Base-by-base conservation (phyloP, 495 filamentous ascomycete species). In the Penicillium verhagenii region DNA sequence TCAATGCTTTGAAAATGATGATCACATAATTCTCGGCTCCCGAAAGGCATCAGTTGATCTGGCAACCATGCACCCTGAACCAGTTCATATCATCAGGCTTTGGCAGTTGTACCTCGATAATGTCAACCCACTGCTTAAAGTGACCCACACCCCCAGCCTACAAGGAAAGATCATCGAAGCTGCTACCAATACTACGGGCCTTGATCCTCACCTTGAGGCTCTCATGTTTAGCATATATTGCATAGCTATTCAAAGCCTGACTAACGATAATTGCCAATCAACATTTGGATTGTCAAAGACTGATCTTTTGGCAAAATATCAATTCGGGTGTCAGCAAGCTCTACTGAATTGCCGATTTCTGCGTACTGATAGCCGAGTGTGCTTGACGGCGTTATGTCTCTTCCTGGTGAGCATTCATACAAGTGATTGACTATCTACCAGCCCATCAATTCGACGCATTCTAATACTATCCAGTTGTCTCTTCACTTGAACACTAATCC, bases 211-310 rank as follows among this genome's bases (percentile, higher is more conserved):
- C 6, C 47, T 73, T 1, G 67, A 72, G 44, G 68, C 70, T 0
- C 60, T 86, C 0, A 76, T 86, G 71, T 85, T 86, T 52, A 63
- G 77, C 57, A 82, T 86, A 11, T 86, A 86, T 56, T 79, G 68
- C 55, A 68, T 77, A 24, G 59, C 82, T 3, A 43, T 81, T 20
- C 16, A 72, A 9, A 83, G 77, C 60, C 65, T 84, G 13, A 33
- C 38, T 13, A 56, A 51, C 0, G 71, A 78, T 1, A 73, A 80
- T 0, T 82, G 75, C 57, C 65, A 53, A 9, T 47, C 60, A 23
- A 26, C 72, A 14, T 78, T 84, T 63, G 69, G 66, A 8, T 63
- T 65, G 0, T 53, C 74, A n/a, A 78, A 67, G 52, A 60, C 72
- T 29, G 68, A 81, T 37, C 68, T 84, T 49, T 50, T 82, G 26